Percentiles rank a stretch among this genome's conserved stretches.
Evolutionary conservation across 257 asterid species (phyloP).

Genomic region (Ligustrum vulgare): DNA sequence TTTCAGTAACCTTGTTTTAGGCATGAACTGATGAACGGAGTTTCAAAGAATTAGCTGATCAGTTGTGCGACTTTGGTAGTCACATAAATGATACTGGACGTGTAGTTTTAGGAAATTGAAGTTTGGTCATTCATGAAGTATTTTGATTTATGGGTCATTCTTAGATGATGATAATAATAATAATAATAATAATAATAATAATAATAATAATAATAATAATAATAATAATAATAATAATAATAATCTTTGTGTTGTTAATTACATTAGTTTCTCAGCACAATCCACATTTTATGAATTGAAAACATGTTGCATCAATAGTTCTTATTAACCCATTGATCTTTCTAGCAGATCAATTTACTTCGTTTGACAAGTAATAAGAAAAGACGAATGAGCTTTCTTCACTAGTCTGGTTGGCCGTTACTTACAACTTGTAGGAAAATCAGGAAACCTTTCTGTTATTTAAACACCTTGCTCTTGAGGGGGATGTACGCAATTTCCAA

Average conservation of each 20-base stretch:
- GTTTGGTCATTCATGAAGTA: not conserved
- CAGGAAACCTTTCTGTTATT: constrained; percentile 53
- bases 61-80: not conserved
- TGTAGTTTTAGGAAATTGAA: not conserved
- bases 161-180: not conserved
- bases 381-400: constrained; percentile 68
- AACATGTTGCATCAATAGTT: not conserved
- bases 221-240: too few species aligned
- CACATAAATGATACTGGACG: not conserved
- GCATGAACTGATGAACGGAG: not conserved
- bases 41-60: not conserved
- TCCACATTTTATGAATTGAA: not conserved
- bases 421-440: constrained; percentile 71
- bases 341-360: constrained; percentile 69
- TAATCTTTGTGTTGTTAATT: not conserved
- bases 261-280: not conserved
- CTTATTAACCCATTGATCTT: constrained; percentile 2
- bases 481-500: constrained; percentile 52
- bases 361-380: constrained; percentile 70
- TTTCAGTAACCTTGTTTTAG: not conserved
- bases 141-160: not conserved
- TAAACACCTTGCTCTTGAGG: constrained; percentile 65
- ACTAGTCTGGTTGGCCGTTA: constrained; percentile 64
- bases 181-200: too few species aligned
- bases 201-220: too few species aligned